Evolutionary conservation across 2,329 filamentous ascomycete species (phyloP).

Genomic region (Aspergillus ochraceoroseus): DNA sequence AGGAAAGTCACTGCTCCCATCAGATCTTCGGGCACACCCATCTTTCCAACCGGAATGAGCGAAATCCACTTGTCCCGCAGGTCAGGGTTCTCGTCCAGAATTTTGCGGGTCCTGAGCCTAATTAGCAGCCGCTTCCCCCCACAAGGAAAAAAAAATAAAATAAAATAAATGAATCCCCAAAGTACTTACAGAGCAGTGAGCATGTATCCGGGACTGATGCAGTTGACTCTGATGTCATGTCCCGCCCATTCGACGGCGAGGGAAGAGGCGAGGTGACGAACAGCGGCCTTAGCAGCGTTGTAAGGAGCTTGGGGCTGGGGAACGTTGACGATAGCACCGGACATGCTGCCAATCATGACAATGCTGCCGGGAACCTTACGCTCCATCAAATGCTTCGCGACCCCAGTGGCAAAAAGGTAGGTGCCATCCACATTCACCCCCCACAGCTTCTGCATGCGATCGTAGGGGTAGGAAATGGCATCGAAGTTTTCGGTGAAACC

Average conservation of each 20-base stretch:
- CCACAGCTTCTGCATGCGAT: slow-evolving; percentile 90
- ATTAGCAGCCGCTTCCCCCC: slow-evolving; percentile 13
- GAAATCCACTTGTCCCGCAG: slow-evolving; percentile 87
- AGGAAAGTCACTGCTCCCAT: slow-evolving; percentile 91
- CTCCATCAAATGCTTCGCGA: slow-evolving; percentile 84
- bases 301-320: slow-evolving; percentile 91
- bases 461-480: slow-evolving; percentile 82
- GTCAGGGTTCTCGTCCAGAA: slow-evolving; percentile 86
- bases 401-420: slow-evolving; percentile 77
- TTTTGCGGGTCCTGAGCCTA: slow-evolving; percentile 71
- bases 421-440: slow-evolving; percentile 90
- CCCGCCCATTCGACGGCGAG: slow-evolving; percentile 92
- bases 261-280: slow-evolving; percentile 79
- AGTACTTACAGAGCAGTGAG: slow-evolving; percentile 82
- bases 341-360: slow-evolving; percentile 95
- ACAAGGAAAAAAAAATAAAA: too few species aligned
- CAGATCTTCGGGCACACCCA: slow-evolving; percentile 85
- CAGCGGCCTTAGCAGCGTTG: slow-evolving; percentile 87
- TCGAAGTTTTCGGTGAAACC: slow-evolving; percentile 96
- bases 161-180: too few species aligned
- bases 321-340: slow-evolving; percentile 86
- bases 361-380: slow-evolving; percentile 75
- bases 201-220: slow-evolving; percentile 95
- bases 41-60: slow-evolving; percentile 86
- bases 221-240: slow-evolving; percentile 85